Base-by-base conservation (phyloP, 2,329 filamentous ascomycete species). In the Aspergillaceae sp. region DNA sequence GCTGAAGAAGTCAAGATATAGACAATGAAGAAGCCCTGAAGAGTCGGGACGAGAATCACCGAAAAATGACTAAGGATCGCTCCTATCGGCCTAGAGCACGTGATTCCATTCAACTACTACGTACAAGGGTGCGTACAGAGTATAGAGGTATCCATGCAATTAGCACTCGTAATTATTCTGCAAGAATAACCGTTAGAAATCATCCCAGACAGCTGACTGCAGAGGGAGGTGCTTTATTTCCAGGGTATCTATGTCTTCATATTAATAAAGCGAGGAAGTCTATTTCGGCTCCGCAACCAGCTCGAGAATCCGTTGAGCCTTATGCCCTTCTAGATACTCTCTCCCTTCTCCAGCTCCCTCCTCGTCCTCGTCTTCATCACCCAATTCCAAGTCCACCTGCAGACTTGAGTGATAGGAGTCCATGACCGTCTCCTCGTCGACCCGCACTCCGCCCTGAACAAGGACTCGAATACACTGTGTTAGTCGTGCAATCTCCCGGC, bases 361-460 rank as follows among this genome's bases (percentile, higher is more conserved):
- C 40, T 64, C 57, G 9, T 65, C 62, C 26, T 64, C 61, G 1
- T 68, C 68, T 38, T 68, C 63, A 41, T 67, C 67, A 2, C 64
- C 64, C 29, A 65, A 52, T 47, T 70, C 68, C 46, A 72, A 49
- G 45, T 71, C 71, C 40, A 91, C 73, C 58, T 94, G 86, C 2
- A 94, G 73, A 29, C 86, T 86, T 51, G 85, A 86, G 44, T 85
- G 80, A 62, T 97, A 98, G 0, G 86, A 88, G 58, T 75, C 81
- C 57, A 82, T 84, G 26, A 97, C 85, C 64, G 82, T 90, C 38
- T 92, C 87, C 69, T 97, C 91, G 57, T 97, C 92, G 29, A 98
- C 88, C 48, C 83, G 80, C 38, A 92, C 71, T 0, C 87, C 87
- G 40, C 84, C 81, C 63, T 94, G 85, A 2, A 94, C 86, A 48